Percentiles rank a stretch among this genome's conserved stretches.
These are phyloP conservation scores for Beauveria sp. DNA, from an alignment of 2,329 filamentous ascomycete species.

Conservation along the genomic window DNA sequence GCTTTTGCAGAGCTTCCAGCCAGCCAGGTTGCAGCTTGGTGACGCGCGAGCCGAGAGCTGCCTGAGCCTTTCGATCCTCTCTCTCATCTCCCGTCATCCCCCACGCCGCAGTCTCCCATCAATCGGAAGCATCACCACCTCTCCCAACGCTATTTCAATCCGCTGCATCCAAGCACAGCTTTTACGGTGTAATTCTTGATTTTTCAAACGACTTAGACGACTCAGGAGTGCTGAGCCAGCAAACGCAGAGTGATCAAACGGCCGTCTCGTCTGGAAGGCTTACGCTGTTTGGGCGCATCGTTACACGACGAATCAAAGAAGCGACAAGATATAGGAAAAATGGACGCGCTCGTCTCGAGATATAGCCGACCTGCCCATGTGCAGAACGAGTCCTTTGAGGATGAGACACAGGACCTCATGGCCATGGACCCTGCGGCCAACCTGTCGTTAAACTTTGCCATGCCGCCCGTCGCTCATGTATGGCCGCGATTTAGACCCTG, in stretches of 20 bases:
- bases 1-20: slow-evolving; percentile 8
- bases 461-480: slow-evolving; percentile 88
- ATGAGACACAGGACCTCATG: slow-evolving; percentile 67
- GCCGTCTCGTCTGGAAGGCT: not conserved
- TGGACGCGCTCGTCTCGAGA: slow-evolving; percentile 89
- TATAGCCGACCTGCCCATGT: slow-evolving; percentile 76
- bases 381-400: slow-evolving; percentile 61
- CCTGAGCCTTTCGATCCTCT: slow-evolving; percentile 27
- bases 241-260: not conserved
- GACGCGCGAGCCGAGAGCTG: slow-evolving; percentile 38
- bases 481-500: slow-evolving; percentile 20
- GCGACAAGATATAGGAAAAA: slow-evolving; percentile 30
- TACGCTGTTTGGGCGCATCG: not conserved
- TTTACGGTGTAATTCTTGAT: not conserved
- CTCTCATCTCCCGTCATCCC: slow-evolving; percentile 14
- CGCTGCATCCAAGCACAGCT: not conserved
- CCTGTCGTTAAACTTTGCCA: slow-evolving; percentile 86
- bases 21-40: slow-evolving; percentile 19
- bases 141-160: not conserved
- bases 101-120: slow-evolving; percentile 12
- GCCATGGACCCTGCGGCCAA: slow-evolving; percentile 65
- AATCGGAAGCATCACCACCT: slow-evolving; percentile 6
- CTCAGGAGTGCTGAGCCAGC: not conserved
- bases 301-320: not conserved
- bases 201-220: not conserved